Percentiles rank a stretch among this genome's conserved stretches.
phyloP scores from a whole-genome alignment of 345 rosid genomes.

The Nephelium lappaceum region DNA sequence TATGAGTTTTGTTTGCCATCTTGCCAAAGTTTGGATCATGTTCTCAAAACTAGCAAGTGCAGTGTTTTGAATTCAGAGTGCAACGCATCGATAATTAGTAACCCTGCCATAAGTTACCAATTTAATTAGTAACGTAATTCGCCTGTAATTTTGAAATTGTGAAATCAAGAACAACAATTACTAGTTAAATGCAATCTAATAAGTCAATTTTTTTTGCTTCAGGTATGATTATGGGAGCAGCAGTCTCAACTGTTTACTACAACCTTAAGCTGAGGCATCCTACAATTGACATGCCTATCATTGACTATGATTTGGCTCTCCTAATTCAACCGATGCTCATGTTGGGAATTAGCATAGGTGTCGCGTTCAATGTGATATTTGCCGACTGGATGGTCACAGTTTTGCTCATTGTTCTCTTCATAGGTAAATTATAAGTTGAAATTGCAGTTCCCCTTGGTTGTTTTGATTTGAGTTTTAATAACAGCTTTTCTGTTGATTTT shows the following conservation, averaged over 20 bases:
- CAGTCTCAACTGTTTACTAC: slow-evolving; percentile 78
- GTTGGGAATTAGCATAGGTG: slow-evolving; percentile 84
- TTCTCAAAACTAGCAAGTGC: neutral
- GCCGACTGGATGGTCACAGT: slow-evolving; percentile 88
- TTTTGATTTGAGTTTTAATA: neutral
- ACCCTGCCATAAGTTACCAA: neutral
- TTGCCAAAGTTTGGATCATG: neutral
- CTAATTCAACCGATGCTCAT: slow-evolving; percentile 88
- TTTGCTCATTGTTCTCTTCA: slow-evolving; percentile 78
- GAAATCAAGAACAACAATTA: neutral
- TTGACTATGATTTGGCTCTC: slow-evolving; percentile 82
- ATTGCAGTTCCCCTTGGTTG: slow-evolving; percentile 2
- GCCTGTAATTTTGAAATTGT: neutral
- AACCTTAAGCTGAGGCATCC: slow-evolving; percentile 79
- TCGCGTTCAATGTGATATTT: slow-evolving; percentile 70
- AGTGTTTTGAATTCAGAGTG: neutral
- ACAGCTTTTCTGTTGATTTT: slow-evolving; percentile 3
- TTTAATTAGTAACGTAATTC: neutral
- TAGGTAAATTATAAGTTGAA: slow-evolving; percentile 42
- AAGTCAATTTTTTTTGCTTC: slow-evolving; percentile 10
- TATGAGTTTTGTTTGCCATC: neutral
- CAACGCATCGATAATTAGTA: neutral
- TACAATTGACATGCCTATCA: slow-evolving; percentile 70
- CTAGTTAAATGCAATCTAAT: neutral
- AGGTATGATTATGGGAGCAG: slow-evolving; percentile 94